Evolutionary conservation across 2,329 filamentous ascomycete species (phyloP), one percentile per base, ranked within the genome.

Genomic region (Fusarium dimerum): DNA sequence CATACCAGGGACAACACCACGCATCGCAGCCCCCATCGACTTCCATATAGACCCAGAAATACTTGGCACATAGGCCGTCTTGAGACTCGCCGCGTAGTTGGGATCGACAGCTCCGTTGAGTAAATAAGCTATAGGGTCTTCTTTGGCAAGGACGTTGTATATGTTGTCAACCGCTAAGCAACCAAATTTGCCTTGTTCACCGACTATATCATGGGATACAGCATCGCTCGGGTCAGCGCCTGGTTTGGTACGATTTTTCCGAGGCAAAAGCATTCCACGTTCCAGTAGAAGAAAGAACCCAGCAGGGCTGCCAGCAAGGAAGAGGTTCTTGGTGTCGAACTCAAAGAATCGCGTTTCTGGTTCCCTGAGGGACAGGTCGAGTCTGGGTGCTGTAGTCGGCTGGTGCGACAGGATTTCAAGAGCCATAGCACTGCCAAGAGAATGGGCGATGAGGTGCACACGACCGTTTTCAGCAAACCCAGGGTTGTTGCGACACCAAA

Each of bases 401-500:
- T 99, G 94, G 45, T 88, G 85, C 40, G 90, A 96, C 8, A 99
- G 78, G 34, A 97, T 87, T 60, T 99, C 94, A 38, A 97, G 77
- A 3, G 92, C 88, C 90, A 99, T 97, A 39, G 92, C 92, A 61
- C 90, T 96, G 11, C 94, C 94, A 1, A 99, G 81, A 0, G 92
- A 97, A 69, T 99, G 94, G 1, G 89, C 94, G 55, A 99, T 88
- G 6, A 99, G 76, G 71, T 99, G 94, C 1, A 97, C 92, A 9
- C 90, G 86, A 7, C 94, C 94, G 54, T 84, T 79, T 17, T 89
- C 78, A 10, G 86, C 77, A 65, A 99, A 99, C 0, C 87, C 89
- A 0, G 91, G 89, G 57, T 99, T 97, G 68, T 97, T 97, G 43
- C 82, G 81, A 66, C 92, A 97, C 94, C 94, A 99, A 2, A 97